These are phyloP conservation scores for Solanum lycopersicoides DNA, from an alignment of 257 asterid genomes.

Conservation along the genomic window DNA sequence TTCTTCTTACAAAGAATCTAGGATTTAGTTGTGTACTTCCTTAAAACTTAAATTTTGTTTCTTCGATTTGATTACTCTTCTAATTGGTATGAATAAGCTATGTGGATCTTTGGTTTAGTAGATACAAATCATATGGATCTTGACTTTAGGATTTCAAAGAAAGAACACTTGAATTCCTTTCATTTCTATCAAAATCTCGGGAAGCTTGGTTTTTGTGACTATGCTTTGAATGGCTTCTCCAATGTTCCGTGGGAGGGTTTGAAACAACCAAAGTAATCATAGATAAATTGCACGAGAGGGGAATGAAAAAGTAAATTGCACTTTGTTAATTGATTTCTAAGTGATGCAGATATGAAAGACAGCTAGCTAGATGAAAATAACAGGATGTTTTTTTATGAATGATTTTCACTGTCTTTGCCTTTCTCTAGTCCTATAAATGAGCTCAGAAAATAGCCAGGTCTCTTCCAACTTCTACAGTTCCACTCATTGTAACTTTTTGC, in stretches of 20 bases:
- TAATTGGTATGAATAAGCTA: neutral
- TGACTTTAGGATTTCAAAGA: neutral
- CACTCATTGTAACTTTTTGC: neutral
- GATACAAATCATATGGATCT: neutral
- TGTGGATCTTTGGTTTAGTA: neutral
- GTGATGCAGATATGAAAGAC: neutral
- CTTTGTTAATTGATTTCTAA: neutral
- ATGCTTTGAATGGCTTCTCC: neutral
- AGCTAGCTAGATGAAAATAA: neutral
- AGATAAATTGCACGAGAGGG: neutral
- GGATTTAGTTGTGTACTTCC: neutral
- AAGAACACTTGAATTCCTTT: neutral
- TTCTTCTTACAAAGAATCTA: no score
- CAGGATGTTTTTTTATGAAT: neutral
- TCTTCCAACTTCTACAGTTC: neutral
- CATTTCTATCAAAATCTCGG: neutral
- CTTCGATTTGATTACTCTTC: neutral
- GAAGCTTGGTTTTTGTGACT: neutral
- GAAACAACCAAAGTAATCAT: neutral
- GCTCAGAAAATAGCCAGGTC: neutral
- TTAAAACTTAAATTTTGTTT: neutral
- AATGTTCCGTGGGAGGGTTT: neutral
- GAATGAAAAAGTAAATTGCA: neutral
- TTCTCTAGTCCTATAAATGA: neutral
- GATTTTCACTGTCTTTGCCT: neutral